Conservation (phyloP, 257 asterid genomes). For the Nicotiana undulata region DNA sequence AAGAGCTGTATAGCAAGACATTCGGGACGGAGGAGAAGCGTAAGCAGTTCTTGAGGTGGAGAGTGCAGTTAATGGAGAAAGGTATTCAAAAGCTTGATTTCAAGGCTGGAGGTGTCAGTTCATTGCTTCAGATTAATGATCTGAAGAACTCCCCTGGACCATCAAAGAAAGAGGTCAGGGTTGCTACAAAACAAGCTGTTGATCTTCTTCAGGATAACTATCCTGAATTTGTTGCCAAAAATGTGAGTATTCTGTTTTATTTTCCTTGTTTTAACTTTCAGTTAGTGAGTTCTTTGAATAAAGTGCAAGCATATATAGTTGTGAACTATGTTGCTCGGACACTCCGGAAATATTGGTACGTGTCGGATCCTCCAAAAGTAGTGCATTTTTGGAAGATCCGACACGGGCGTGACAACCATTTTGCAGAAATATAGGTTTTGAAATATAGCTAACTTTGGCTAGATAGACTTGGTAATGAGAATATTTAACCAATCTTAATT, state of each 20-base stretch:
- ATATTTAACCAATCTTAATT: too few relatives aligned
- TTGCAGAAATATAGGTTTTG: neutral
- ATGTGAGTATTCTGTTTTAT: conserved; percentile 29
- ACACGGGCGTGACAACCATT: too few relatives aligned
- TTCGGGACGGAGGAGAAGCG: conserved; percentile 52
- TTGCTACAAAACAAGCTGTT: conserved; percentile 51
- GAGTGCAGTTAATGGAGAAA: conserved; percentile 75
- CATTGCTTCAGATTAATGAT: conserved; percentile 65
- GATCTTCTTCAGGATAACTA: conserved; percentile 73
- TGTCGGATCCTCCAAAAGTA: too few relatives aligned
- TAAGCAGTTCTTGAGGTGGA: conserved; percentile 66
- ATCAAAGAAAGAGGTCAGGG: conserved; percentile 65
- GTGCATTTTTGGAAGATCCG: too few relatives aligned
- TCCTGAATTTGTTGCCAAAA: conserved; percentile 76
- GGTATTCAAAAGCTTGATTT: conserved; percentile 60
- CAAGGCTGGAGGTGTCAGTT: conserved; percentile 44
- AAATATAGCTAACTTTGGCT: neutral
- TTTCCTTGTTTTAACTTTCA: neutral
- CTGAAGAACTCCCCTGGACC: conserved; percentile 55
- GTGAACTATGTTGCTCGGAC: too few relatives aligned
- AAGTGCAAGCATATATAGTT: neutral
- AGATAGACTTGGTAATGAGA: neutral
- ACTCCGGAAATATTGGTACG: too few relatives aligned
- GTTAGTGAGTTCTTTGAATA: neutral
- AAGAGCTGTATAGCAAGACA: conserved; percentile 39